Evolutionary conservation across 2,329 filamentous ascomycete genomes (phyloP).

Genomic region (Tolypocladium ophioglossoides): DNA sequence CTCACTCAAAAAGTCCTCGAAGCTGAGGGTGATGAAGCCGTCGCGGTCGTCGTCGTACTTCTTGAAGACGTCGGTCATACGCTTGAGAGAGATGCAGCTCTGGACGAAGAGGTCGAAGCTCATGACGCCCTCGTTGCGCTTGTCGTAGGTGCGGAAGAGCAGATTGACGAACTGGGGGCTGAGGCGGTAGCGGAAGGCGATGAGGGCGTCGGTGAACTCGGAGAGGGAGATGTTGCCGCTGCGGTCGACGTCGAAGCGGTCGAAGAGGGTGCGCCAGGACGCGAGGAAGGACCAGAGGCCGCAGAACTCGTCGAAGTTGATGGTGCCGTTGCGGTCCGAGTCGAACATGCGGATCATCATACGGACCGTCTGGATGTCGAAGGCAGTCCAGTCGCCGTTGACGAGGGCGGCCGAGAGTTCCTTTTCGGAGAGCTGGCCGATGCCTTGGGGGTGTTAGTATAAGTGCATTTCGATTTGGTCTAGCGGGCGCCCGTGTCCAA

Average conservation of each 20-base stretch:
- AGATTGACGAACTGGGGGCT: constrained; percentile 74
- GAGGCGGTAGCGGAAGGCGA: constrained; percentile 88
- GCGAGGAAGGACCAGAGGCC: constrained; percentile 93
- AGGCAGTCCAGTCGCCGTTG: constrained; percentile 91
- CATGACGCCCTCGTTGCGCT: constrained; percentile 58
- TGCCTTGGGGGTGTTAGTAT: constrained; percentile 35
- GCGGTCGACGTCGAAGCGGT: constrained; percentile 83
- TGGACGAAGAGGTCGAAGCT: constrained; percentile 97
- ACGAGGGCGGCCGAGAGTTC: constrained; percentile 87
- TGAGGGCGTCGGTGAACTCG: constrained; percentile 84
- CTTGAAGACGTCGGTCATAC: constrained; percentile 99
- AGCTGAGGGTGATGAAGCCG: constrained; percentile 78
- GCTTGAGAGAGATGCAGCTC: constrained; percentile 89
- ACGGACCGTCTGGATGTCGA: constrained; percentile 85
- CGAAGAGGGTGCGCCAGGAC: constrained; percentile 88
- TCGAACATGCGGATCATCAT: constrained; percentile 99
- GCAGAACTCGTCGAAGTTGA: constrained; percentile 93
- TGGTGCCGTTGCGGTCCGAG: constrained; percentile 75
- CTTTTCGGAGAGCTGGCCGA: constrained; percentile 71
- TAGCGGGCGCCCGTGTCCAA: not conserved
- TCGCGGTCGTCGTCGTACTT: constrained; percentile 96
- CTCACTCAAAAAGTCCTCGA: constrained; percentile 70
- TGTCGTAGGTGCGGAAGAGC: constrained; percentile 84
- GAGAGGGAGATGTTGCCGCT: constrained; percentile 75
- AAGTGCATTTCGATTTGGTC: not conserved